Conservation (phyloP, 345 rosid species). For the Bruguiera parviflora region DNA sequence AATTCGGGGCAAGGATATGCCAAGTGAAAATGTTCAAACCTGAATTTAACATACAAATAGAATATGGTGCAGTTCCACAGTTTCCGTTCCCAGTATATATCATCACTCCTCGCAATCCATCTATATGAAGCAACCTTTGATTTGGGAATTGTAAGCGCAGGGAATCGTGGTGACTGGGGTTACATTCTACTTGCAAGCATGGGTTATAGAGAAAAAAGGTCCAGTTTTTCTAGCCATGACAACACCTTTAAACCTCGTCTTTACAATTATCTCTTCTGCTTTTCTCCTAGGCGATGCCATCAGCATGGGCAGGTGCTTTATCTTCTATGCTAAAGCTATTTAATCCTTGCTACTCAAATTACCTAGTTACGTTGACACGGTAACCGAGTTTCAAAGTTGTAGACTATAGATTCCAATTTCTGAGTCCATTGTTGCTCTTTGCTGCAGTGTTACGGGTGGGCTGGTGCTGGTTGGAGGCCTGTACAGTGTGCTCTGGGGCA, state of each 20-base stretch:
- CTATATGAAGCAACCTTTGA: not conserved
- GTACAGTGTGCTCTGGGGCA: constrained; percentile 83
- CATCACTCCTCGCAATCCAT: no score
- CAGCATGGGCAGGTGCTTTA: constrained; percentile 65
- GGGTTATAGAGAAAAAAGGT: constrained; percentile 87
- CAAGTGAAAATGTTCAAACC: no score
- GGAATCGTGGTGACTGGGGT: constrained; percentile 87
- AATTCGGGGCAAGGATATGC: no score
- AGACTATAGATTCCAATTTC: not conserved
- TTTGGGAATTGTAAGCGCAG: constrained; percentile 26
- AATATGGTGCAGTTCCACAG: no score
- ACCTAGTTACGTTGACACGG: no score
- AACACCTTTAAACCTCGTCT: constrained; percentile 62
- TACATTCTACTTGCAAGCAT: constrained; percentile 80
- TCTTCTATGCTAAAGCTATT: no score
- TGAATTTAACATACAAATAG: no score
- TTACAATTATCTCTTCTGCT: constrained; percentile 63
- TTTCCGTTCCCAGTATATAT: no score
- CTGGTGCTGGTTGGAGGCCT: constrained; percentile 67
- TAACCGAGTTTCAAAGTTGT: no score
- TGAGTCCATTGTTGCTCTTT: constrained; percentile 3
- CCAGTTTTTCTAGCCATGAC: constrained; percentile 92
- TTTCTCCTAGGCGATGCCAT: constrained; percentile 57
- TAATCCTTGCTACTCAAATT: no score
- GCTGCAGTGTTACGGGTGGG: constrained; percentile 65